Evolutionary conservation across 2,329 filamentous ascomycete genomes (phyloP).

Genomic region (Lachnellula willkommii): DNA sequence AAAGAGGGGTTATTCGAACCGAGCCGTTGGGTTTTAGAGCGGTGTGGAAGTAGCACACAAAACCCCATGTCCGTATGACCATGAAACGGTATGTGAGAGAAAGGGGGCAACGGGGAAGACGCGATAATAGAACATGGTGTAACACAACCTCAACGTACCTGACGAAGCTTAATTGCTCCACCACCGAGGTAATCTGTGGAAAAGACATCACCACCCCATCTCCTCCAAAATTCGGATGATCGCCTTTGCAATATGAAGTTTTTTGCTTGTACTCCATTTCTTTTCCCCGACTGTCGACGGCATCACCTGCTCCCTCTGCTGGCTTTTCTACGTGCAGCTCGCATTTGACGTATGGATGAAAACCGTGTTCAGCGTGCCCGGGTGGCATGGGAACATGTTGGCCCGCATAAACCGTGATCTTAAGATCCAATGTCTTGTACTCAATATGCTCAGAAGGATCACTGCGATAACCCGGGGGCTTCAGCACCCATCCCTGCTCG

Average conservation of each 20-base stretch:
- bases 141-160: slow-evolving; percentile 45
- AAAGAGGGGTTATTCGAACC: slow-evolving; percentile 7
- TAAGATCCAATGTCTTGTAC: slow-evolving; percentile 55
- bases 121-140: slow-evolving; percentile 2
- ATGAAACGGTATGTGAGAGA: background rate
- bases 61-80: background rate
- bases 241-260: slow-evolving; percentile 50
- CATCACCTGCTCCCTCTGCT: slow-evolving; percentile 32
- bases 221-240: slow-evolving; percentile 58
- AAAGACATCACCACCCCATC: slow-evolving; percentile 54
- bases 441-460: slow-evolving; percentile 32
- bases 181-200: slow-evolving; percentile 49
- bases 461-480: slow-evolving; percentile 68
- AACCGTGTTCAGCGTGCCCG: slow-evolving; percentile 43
- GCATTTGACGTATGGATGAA: slow-evolving; percentile 71
- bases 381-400: slow-evolving; percentile 67
- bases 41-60: slow-evolving; percentile 4
- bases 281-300: slow-evolving; percentile 43
- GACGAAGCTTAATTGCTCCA: slow-evolving; percentile 67
- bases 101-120: background rate
- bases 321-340: slow-evolving; percentile 73
- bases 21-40: slow-evolving; percentile 7
- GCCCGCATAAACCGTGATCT: slow-evolving; percentile 68
- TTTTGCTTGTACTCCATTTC: slow-evolving; percentile 55
- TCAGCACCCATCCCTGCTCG: slow-evolving; percentile 77